phyloP scores from a whole-genome alignment of 139 green algal genomes.

The Edaphochlamys debaryana region DNA sequence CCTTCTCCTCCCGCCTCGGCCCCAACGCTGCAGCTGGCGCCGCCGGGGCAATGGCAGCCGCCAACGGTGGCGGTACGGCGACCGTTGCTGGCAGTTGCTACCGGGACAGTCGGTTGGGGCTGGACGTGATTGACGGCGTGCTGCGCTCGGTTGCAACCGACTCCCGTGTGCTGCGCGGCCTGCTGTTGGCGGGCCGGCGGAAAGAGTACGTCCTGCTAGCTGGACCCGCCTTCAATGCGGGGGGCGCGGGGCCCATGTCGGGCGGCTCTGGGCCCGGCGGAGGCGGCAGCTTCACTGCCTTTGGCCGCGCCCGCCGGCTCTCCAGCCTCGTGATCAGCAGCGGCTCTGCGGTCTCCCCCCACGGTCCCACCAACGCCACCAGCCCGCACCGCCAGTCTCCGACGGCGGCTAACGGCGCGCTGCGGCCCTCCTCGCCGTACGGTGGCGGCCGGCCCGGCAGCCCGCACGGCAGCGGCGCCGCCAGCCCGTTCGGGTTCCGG shows the following conservation, averaged over 20 bases:
- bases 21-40: neutral
- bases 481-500: neutral
- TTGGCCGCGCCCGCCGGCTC: neutral
- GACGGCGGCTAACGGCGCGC: too few species aligned
- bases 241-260: too few species aligned
- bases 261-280: neutral
- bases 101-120: conserved; percentile 7
- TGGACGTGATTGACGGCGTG: conserved; percentile 21
- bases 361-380: too few species aligned
- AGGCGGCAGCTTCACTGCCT: neutral
- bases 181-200: conserved; percentile 14
- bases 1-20: neutral
- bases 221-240: too few species aligned
- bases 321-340: neutral
- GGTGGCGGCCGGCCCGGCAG: too few species aligned
- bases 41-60: too few species aligned
- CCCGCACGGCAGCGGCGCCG: neutral
- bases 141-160: conserved; percentile 12
- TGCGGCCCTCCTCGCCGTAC: neutral
- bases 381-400: too few species aligned
- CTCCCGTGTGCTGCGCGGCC: conserved; percentile 2
- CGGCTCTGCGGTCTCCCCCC: too few species aligned
- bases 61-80: too few species aligned
- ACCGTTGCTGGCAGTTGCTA: too few species aligned
- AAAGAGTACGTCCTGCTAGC: conserved; percentile 18